phyloP scores from a whole-genome alignment of 2,329 filamentous ascomycete species.

The Sordariomycetes sp. region DNA sequence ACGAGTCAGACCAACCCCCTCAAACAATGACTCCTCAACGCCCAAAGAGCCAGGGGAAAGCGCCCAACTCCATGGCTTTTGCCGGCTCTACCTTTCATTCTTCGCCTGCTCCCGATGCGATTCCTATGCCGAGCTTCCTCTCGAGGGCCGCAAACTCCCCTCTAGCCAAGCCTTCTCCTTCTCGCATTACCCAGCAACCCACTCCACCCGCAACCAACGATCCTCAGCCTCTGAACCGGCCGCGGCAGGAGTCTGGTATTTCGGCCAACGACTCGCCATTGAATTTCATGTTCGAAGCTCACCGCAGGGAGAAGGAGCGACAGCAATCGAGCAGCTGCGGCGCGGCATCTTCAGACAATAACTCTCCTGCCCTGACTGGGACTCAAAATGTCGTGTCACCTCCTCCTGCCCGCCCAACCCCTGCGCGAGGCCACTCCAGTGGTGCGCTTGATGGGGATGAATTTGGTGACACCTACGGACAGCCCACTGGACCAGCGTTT shows the following conservation, averaged over 20 bases:
- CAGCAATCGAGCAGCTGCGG: no score
- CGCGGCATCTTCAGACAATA: no score
- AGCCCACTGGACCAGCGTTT: constrained; percentile 55
- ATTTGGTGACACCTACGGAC: constrained; percentile 49
- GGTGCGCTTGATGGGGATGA: constrained; percentile 33
- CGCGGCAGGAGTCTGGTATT: constrained; percentile 7
- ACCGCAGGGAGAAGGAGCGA: constrained; percentile 66
- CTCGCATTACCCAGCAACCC: constrained; percentile 22
- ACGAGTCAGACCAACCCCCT: constrained; percentile 25
- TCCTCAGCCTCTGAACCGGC: no score
- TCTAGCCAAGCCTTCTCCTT: constrained; percentile 16
- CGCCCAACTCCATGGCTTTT: constrained; percentile 53
- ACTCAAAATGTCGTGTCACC: neutral
- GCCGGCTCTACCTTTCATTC: constrained; percentile 92
- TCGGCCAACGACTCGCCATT: constrained; percentile 55
- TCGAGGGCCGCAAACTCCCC: constrained; percentile 67
- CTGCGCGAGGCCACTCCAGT: neutral
- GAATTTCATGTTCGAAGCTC: constrained; percentile 83
- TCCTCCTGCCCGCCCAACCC: neutral
- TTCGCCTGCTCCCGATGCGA: constrained; percentile 80
- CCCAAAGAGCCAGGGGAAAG: constrained; percentile 31
- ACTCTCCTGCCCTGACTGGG: no score
- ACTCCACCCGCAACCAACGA: constrained; percentile 45
- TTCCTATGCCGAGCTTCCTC: constrained; percentile 83
- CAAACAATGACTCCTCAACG: constrained; percentile 31